Conservation (phyloP, 179 eudicot genomes). For the Silene coronaria region DNA sequence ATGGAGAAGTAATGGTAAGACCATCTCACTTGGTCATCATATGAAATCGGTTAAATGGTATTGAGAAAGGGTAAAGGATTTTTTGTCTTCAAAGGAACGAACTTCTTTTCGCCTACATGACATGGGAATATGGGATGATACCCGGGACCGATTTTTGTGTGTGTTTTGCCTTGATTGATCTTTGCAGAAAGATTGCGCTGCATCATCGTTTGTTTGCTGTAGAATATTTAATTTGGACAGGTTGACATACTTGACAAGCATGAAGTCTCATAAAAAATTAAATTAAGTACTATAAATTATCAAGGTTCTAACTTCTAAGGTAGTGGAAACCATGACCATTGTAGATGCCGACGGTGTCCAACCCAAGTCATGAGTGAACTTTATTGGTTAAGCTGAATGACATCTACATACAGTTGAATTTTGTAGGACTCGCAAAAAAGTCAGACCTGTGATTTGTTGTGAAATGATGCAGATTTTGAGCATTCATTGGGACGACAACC, state of each 20-base stretch:
- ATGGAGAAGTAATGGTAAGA: conserved; percentile 11
- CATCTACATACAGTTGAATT: too few species aligned
- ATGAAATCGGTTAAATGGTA: conserved; percentile 5
- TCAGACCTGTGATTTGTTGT: too few species aligned
- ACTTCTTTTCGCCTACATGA: conserved; percentile 4
- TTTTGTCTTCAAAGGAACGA: conserved; percentile 16
- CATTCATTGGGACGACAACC: conserved; percentile 36
- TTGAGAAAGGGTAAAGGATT: conserved; percentile 14
- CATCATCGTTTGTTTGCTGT: background rate
- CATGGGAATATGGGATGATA: conserved; percentile 24
- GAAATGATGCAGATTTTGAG: conserved; percentile 41
- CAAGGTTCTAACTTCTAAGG: background rate
- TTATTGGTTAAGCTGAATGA: too few species aligned
- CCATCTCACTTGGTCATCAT: conserved; percentile 24
- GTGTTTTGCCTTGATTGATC: conserved; percentile 25
- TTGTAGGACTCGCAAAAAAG: too few species aligned
- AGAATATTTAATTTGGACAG: conserved; percentile 1
- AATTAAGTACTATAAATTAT: background rate
- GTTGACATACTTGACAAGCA: conserved; percentile 9
- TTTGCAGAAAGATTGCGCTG: background rate
- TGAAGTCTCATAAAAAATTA: background rate
- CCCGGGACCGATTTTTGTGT: conserved; percentile 16
- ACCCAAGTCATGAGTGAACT: too few species aligned
- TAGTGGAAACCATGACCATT: conserved; percentile 4
- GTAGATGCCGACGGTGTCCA: background rate